These are phyloP conservation scores for Angophora floribunda DNA, from an alignment of 345 rosid species.

Conservation along the genomic window DNA sequence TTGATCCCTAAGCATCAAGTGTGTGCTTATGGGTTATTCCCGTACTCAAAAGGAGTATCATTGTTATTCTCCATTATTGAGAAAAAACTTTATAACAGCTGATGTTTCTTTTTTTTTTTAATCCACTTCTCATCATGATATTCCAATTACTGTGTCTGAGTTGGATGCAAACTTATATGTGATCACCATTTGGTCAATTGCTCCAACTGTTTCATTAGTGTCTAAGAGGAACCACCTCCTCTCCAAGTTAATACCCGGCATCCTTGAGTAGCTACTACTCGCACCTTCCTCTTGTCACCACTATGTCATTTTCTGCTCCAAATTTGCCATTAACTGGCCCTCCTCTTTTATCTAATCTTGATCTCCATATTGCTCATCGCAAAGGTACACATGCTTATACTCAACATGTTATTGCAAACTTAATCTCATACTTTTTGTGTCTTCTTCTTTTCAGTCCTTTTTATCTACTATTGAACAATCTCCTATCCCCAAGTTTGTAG, in stretches of 20 bases:
- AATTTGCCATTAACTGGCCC: neutral
- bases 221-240: neutral
- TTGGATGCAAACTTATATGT: neutral
- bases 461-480: neutral
- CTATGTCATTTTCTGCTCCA: neutral
- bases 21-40: neutral
- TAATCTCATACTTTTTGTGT: neutral
- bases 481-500: neutral
- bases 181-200: neutral
- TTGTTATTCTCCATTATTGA: neutral
- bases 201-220: neutral
- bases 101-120: neutral
- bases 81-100: neutral
- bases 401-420: too few species aligned
- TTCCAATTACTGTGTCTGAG: neutral
- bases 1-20: neutral
- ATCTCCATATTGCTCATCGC: neutral
- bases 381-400: neutral
- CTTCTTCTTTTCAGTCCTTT: neutral
- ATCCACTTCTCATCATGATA: neutral
- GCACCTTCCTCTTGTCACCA: neutral
- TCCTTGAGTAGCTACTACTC: neutral
- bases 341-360: neutral
- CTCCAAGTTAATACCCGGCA: rapidly evolving
- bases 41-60: neutral